Evolutionary conservation across 1,284 basidiomycete species (phyloP), one percentile per base, ranked within the genome.

Genomic region (Ustilago cynodontis): DNA sequence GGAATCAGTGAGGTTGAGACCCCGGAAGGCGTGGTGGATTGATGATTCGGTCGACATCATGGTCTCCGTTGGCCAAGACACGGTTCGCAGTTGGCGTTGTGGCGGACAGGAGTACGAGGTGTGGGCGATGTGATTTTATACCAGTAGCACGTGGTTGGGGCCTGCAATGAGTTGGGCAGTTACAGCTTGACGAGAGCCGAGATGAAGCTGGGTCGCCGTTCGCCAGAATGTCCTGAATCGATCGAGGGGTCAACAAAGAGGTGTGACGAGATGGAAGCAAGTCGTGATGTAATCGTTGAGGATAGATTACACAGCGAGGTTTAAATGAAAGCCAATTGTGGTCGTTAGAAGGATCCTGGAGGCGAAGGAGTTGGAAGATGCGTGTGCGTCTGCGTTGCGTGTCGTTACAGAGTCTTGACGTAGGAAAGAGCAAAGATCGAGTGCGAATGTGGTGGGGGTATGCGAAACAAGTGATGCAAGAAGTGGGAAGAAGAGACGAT

Each of bases 31-130:
- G 47, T 69, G 51, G 26, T 77, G 70, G 26, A 77, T 60, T 11
- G 70, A 72, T n/a, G 70, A 72, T 10, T 77, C 70, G 33, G 70
- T 65, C 57, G 70, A 70, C 65, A 73, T 73, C 65, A 66, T 70
- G 59, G 45, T 62, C 49, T 50, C 58, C 39, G 13, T 18, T 43
- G 16, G 20, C 5, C 41, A 20, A 7, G 41, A 7, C 41, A 43
- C 6, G 20, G 41, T 43, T 43, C 41, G 41, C 41, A 20, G 41
- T 43, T 13, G 41, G 41, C 7, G 39, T 3, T 18, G 43, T 26
- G 24, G n/a, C 9, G 14, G 43, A 58, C 6, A 43, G 20, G 28
- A 26, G n/a, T 8, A 41, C 37, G 28, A 22, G 8, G 35, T 6
- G 47, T 22, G 43, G 57, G 33, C 6, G 20, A 3, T 49, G 16